Base-by-base conservation (phyloP, 2,329 filamentous ascomycete species). In the Colletotrichum plurivorum region DNA sequence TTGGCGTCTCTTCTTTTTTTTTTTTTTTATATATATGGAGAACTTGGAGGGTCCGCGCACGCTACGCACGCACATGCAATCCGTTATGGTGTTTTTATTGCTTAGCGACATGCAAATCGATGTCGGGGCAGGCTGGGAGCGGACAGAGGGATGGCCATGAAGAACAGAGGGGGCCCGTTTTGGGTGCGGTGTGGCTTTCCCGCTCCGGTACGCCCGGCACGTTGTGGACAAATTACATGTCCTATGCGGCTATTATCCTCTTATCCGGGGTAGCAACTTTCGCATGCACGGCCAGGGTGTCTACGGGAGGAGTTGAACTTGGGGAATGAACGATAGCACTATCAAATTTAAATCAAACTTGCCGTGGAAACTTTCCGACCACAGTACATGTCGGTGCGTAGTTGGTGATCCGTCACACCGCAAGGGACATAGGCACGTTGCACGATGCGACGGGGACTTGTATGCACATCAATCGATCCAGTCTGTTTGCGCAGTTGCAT, bases 1-100 rank as follows among this genome's bases (percentile, higher is more conserved):
- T 45, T 48, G 65, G 65, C 65, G 60, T 68, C 49, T 53, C 41
- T 58, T 46, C 22, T 67, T 51, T 61, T 54, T 49, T 57, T 53
- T 58, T 36, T 53, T 49, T 58, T 43, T 61, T 54, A 31, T 63
- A 53, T 64, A 57, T 27, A 67, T 4, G 46, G 63, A 48, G 60
- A 57, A 67, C 43, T 31, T 49, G 56, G 27, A 52, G 22, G 48
- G 43, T 13, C 51, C 45, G 43, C 48, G 43, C n/a, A 25, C 46
- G 22, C 45, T 43, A 43, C 41, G 16, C 49, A 43, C 41, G 16
- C 49, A 52, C 43, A 49, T 22, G 22, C 16, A 45, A 41, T 16
- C 22, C 45, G 25, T 31, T 43, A 12, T 12, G n/a, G n/a, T 45
- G 46, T 20, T 51, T 39, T 15, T 13, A 51, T 13, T 27, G 39